phyloP scores from a whole-genome alignment of 176 grass and related monocot genomes.

The Saccharum officinarum region DNA sequence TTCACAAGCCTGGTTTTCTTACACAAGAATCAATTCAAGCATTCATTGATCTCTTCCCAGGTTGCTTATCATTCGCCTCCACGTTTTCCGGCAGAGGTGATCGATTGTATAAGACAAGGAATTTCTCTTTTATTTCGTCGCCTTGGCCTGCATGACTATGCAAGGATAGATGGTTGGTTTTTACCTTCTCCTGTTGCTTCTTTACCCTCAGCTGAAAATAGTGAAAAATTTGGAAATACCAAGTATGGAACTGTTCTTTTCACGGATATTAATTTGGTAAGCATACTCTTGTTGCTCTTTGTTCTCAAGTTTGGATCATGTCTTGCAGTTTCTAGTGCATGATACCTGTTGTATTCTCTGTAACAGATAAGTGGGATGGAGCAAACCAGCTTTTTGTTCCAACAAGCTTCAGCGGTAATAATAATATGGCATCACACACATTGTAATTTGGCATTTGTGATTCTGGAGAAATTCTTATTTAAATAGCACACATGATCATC shows the following conservation, averaged over 20 bases:
- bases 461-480: conserved; percentile 10
- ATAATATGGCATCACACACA: neutral
- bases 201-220: conserved; percentile 44
- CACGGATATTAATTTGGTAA: conserved; percentile 95
- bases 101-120: conserved; percentile 86
- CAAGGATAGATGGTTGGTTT: conserved; percentile 98
- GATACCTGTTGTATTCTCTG: conserved; percentile 10
- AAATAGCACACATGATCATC: conserved; percentile 5
- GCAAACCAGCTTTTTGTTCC: conserved; percentile 97
- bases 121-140: conserved; percentile 60
- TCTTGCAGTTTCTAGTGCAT: conserved; percentile 18
- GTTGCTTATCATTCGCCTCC: conserved; percentile 94
- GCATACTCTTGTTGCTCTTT: conserved; percentile 24
- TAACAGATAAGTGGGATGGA: conserved; percentile 98
- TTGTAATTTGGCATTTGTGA: neutral
- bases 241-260: conserved; percentile 75
- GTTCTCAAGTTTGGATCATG: conserved; percentile 1
- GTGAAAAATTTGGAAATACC: conserved; percentile 60
- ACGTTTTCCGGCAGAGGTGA: conserved; percentile 74
- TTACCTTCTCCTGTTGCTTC: conserved; percentile 48
- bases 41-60: conserved; percentile 47
- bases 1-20: conserved; percentile 5
- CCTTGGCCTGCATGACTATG: conserved; percentile 78
- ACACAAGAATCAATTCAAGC: neutral
- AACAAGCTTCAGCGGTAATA: conserved; percentile 90